Evolutionary conservation across 768 basidiomycete genomes (phyloP), one percentile per base, ranked within the genome.

Genomic region (Hygrophoropsis aurantiaca): DNA sequence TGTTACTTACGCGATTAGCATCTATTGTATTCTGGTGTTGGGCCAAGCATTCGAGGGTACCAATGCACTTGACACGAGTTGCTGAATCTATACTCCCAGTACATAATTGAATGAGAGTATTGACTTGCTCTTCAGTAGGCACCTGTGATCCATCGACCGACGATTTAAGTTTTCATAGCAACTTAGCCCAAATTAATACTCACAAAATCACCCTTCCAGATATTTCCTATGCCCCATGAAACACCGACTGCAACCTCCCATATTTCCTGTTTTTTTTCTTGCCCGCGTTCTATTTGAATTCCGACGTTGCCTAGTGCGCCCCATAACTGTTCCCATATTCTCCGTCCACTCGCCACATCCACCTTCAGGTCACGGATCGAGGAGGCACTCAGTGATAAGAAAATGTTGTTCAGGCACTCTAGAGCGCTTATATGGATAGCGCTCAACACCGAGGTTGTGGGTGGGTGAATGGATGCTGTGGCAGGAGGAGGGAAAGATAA

Each of bases 351-450:
- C 18, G 74, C 70, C 13, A 68, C 65, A 40, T 85, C 80, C 3
- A 70, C 67, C 11, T 72, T 55, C 10, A 77, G 61, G 4, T 56
- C 65, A 21, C 71, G 54, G 42, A 72, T 74, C 2, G 75, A 68
- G 4, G 73, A 65, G 0, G 78, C 71, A 3, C 83, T 76, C 11
- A 88, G 73, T 3, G 91, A 84, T 27, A 94, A 72, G 58, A 95
- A 86, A 32, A 94, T 74, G 59, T 97, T 97, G 59, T 90, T 93
- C 39, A 97, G 74, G 58, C 93, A 93, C 62, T 95, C 92, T 21
- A 94, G 74, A 9, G 92, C 89, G 53, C 84, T 77, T 47, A 91
- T 74, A 60, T 97, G 94, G 42, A 95, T 82, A 6, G 87, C 81
- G 52, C 87, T 80, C 37, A 97, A 78, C 9, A 75, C 87, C 20